Conservation (phyloP, 2,329 filamentous ascomycete genomes). For the Nigrospora sphaerica region DNA sequence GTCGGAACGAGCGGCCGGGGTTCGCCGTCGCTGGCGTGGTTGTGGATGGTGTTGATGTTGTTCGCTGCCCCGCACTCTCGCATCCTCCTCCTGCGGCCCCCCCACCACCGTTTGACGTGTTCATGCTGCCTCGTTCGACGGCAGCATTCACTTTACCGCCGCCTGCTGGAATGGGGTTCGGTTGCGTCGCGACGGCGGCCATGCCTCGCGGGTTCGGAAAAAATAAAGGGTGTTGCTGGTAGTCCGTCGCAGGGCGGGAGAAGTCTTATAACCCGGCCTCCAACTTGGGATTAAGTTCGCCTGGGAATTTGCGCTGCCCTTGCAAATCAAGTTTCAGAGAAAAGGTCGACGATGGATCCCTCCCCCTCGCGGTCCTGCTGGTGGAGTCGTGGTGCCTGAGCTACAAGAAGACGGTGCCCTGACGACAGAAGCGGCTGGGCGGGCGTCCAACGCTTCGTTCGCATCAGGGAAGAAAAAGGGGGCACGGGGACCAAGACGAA, state of each 20-base stretch:
- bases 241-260: no score
- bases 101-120: constrained; percentile 5
- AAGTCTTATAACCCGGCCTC: no score
- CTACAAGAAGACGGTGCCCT: no score
- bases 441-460: no score
- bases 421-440: no score
- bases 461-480: no score
- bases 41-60: constrained; percentile 14
- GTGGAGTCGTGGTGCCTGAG: neutral
- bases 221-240: no score
- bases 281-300: no score
- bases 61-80: constrained; percentile 1
- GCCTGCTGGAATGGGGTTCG: constrained; percentile 5
- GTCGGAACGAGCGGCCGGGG: constrained; percentile 16
- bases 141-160: constrained; percentile 2
- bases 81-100: neutral
- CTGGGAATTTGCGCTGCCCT: neutral
- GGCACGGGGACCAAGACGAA: no score
- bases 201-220: constrained; percentile 1
- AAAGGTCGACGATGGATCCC: neutral
- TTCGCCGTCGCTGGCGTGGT: constrained; percentile 19
- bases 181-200: constrained; percentile 10
- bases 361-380: neutral
- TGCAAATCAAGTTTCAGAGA: constrained; percentile 1
- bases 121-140: constrained; percentile 2